A percentile compares a stretch with the other conserved stretches of the same genome.
phyloP scores from a whole-genome alignment of 257 asterid species.

The Solanum dulcamara region DNA sequence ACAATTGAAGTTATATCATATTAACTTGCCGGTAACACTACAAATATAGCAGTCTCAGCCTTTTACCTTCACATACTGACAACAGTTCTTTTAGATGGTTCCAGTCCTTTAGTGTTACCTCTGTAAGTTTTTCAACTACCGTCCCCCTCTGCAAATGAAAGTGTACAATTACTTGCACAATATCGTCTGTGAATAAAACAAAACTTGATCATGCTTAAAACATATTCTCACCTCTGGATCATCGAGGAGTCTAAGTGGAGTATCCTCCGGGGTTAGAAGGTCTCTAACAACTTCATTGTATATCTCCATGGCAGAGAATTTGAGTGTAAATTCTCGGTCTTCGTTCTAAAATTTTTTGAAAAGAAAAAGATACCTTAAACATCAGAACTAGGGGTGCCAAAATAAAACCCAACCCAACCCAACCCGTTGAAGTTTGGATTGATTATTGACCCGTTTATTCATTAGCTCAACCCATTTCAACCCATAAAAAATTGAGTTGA shows the following conservation, averaged over 20 bases:
- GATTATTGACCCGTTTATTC: too few relatives aligned
- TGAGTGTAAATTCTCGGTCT: constrained; percentile 40
- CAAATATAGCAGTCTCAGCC: neutral
- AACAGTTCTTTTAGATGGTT: constrained; percentile 63
- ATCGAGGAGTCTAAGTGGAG: constrained; percentile 78
- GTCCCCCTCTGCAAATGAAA: constrained; percentile 59
- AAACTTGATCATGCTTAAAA: neutral
- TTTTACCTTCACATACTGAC: constrained; percentile 61
- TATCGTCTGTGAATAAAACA: neutral
- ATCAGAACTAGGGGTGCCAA: too few relatives aligned
- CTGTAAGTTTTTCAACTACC: constrained; percentile 70
- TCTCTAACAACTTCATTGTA: constrained; percentile 89
- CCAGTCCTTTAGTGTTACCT: constrained; percentile 43
- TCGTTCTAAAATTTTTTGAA: constrained; percentile 7
- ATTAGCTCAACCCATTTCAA: too few relatives aligned
- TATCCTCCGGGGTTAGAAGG: constrained; percentile 49
- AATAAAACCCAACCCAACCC: too few relatives aligned
- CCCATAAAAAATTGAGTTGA: too few relatives aligned
- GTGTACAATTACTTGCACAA: neutral
- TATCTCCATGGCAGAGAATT: constrained; percentile 93
- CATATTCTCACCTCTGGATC: constrained; percentile 68
- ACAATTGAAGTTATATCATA: neutral
- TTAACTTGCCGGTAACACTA: neutral
- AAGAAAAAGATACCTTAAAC: neutral
- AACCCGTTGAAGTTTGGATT: too few relatives aligned